Evolutionary conservation across 2,329 filamentous ascomycete genomes (phyloP), one percentile per base, ranked within the genome.

Genomic region (Arthrobotrys sphaeroides): DNA sequence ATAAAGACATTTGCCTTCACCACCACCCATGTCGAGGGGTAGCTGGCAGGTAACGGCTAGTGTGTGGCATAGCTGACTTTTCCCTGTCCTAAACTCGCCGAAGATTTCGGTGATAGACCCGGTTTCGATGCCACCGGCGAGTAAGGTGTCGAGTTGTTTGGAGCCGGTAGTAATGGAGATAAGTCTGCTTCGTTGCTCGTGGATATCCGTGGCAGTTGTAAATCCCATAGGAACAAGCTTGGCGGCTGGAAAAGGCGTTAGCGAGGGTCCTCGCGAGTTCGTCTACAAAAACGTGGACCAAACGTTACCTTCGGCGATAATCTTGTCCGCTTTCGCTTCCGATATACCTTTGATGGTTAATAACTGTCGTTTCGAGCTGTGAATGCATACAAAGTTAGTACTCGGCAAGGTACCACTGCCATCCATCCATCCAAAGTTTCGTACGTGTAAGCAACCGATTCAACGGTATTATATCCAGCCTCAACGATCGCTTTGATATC

Each of bases 201-300:
- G 96, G 94, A 99, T 99, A 84, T 99, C 96, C 0, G 95, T 99
- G 2, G 95, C 95, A 0, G 95, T 99, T 0, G 96, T 99, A 82
- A 99, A 99, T 43, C 95, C 95, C 94, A 99, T 97, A 0, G 95
- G 95, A 0, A 99, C 95, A 60, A 98, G 88, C 83, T 97, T 99
- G 0, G 93, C 94, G 26, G 94, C 94, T 96, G 45, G 28, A 26
- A 16, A 62, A 43, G 13, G 65, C 51, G 61, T 73, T 60, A 73
- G 69, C 69, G 26, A 38, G 26, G 10, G 9, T 12, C 36, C 38
- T 38, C 43, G 38, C 43, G 7, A 45, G 28, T 12, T 5, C 3
- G 6, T n/a, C n/a, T n/a, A 36, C n/a, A 16, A 12, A 24, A 75
- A 40, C 43, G 68, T 33, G 64, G 24, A 24, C 53, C 28, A 13